Evolutionary conservation across 768 basidiomycete genomes (phyloP).

Genomic region (Lanmaoa pseudosensibilis): DNA sequence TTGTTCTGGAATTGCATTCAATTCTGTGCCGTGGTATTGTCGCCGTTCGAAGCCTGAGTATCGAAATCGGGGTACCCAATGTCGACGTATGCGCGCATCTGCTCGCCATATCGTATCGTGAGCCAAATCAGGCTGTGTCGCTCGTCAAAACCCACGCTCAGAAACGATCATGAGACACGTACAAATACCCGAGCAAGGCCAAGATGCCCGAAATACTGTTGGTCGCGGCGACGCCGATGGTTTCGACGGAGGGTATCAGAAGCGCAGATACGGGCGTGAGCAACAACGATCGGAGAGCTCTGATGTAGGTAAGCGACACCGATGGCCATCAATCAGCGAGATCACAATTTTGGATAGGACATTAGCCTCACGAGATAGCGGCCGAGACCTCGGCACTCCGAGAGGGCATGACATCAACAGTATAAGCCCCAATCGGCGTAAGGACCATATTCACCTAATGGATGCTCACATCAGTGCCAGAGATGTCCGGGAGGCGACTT

Average conservation of each 20-base stretch:
- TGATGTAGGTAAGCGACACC: neutral
- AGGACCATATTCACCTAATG: conserved; percentile 56
- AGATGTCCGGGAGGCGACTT: conserved; percentile 14
- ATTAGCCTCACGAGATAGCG: conserved; percentile 47
- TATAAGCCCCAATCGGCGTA: conserved; percentile 55
- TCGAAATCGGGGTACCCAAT: conserved; percentile 48
- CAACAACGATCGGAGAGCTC: conserved; percentile 26
- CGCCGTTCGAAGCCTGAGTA: neutral
- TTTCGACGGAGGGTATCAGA: conserved; percentile 45
- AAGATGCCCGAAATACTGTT: conserved; percentile 47
- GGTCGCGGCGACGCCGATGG: conserved; percentile 50
- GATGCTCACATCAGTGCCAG: neutral
- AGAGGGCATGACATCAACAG: conserved; percentile 58
- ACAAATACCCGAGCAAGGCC: conserved; percentile 55
- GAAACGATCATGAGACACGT: conserved; percentile 24
- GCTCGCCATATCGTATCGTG: conserved; percentile 55
- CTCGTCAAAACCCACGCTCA: neutral
- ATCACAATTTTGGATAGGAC: neutral
- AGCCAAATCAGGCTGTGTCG: conserved; percentile 47
- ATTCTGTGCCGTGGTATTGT: neutral
- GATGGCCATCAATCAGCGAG: neutral
- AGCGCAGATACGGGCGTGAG: conserved; percentile 15
- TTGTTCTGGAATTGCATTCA: neutral
- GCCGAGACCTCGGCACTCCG: conserved; percentile 67
- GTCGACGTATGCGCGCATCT: conserved; percentile 57